Evolutionary conservation across 2,329 filamentous ascomycete genomes (phyloP).

Genomic region (Microascus cirrosus): DNA sequence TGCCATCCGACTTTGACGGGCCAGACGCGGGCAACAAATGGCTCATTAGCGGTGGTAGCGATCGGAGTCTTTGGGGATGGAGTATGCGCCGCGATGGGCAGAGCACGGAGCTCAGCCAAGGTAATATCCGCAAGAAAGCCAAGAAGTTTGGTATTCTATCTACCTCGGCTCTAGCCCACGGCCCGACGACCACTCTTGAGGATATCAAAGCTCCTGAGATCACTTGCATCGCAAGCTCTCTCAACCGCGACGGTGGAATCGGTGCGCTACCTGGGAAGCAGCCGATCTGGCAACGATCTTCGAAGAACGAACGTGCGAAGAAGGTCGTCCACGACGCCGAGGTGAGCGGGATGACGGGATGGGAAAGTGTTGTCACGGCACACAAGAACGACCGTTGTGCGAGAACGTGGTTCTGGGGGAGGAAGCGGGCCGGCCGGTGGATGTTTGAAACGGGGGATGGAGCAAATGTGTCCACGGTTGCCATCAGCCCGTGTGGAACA

Average conservation of each 20-base stretch:
- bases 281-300: slow-evolving; percentile 66
- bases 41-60: slow-evolving; percentile 80
- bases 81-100: slow-evolving; percentile 91
- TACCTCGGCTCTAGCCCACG: slow-evolving; percentile 41
- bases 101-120: slow-evolving; percentile 86
- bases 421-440: slow-evolving; percentile 88
- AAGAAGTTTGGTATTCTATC: slow-evolving; percentile 73
- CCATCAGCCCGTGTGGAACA: slow-evolving; percentile 83
- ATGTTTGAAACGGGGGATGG: slow-evolving; percentile 78
- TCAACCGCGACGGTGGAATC: slow-evolving; percentile 92
- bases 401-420: slow-evolving; percentile 96
- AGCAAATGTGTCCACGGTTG: slow-evolving; percentile 73
- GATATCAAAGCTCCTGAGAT: slow-evolving; percentile 84
- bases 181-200: slow-evolving; percentile 54
- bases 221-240: slow-evolving; percentile 78
- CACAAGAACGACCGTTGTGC: slow-evolving; percentile 77
- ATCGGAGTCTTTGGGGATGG: slow-evolving; percentile 92
- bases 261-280: slow-evolving; percentile 70
- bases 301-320: slow-evolving; percentile 3
- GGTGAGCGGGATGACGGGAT: slow-evolving; percentile 70
- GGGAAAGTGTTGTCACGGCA: slow-evolving; percentile 93
- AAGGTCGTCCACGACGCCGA: slow-evolving; percentile 43
- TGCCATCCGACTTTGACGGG: slow-evolving; percentile 82
- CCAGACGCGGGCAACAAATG: slow-evolving; percentile 85
- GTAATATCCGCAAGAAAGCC: slow-evolving; percentile 74